Evolutionary conservation across 768 basidiomycete species (phyloP), one percentile per base, ranked within the genome.

Genomic region (Daedalea quercina): DNA sequence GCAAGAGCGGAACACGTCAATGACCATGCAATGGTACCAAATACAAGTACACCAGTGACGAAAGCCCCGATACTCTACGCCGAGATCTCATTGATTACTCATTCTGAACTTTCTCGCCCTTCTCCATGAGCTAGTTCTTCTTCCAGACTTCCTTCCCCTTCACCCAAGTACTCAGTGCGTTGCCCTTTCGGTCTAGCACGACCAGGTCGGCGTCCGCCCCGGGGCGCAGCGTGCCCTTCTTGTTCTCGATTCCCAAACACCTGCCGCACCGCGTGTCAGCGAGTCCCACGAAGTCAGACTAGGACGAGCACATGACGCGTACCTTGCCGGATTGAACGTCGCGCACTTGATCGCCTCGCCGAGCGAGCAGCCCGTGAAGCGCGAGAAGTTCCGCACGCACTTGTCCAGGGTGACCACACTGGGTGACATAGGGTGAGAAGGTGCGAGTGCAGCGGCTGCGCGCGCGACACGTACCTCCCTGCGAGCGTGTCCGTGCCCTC

Each of bases 131-230:
- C 42, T 31, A 49, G n/a, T 45, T 31, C 50, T 59, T 66, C 66
- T 69, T 70, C 87, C 87, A 92, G 8, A 84, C 85, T 61, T 84
- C 75, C 66, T 76, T 81, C 4, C 90, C 92, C 57, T 72, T 78
- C 19, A 93, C 82, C 87, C 87, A 90, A 12, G 87, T 88, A 55
- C 77, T 78, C 33, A 84, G 67, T 15, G 87, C 82, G 44, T 74
- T 70, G 3, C 90, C 89, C 45, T 76, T 73, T 52, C 76, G 73
- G 62, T 89, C 83, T 44, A 93, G 76, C 24, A 94, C 81, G 35
- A 84, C 79, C 34, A 95, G 70, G 69, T 95, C 93, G 9, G 91
- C 93, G 64, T 94, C 87, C 26, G 83, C 88, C n/a, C 89, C 91
- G 1, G 86, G 70, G 45, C 84, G 77, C 22, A 94, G 71, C 19